Conservation (phyloP, 257 asterid species). For the Ilex aquifolium region DNA sequence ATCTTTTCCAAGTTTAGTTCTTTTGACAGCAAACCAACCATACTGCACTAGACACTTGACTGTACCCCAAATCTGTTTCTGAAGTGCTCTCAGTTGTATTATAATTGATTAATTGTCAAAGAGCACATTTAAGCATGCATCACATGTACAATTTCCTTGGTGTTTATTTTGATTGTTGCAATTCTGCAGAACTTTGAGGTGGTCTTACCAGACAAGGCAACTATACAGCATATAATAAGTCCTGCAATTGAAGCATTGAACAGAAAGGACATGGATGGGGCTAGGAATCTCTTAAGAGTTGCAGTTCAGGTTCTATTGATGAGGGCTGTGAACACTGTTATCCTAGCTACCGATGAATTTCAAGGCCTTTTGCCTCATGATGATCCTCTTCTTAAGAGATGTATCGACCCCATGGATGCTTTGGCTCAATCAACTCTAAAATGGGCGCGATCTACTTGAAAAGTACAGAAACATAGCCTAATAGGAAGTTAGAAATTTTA, state of each 20-base stretch:
- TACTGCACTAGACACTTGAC: too few species aligned
- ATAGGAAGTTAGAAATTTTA: too few species aligned
- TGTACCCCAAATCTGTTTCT: too few species aligned
- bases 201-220: conserved; percentile 56
- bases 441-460: conserved; percentile 48
- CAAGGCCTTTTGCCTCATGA: conserved; percentile 53
- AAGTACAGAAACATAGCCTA: neutral
- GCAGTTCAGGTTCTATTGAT: conserved; percentile 58
- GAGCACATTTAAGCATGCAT: neutral
- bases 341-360: conserved; percentile 69
- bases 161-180: neutral
- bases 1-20: too few species aligned
- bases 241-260: conserved; percentile 65
- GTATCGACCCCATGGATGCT: conserved; percentile 62
- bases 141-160: neutral
- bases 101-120: too few species aligned
- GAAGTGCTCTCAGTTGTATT: too few species aligned
- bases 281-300: conserved; percentile 59
- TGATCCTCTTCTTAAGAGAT: conserved; percentile 62
- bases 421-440: conserved; percentile 48
- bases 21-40: too few species aligned
- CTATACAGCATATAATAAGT: conserved; percentile 48
- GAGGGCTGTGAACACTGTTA: conserved; percentile 53
- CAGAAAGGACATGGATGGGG: conserved; percentile 68
- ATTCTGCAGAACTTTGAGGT: conserved; percentile 70